Evolutionary conservation across 192 early-diverging fungal genomes (phyloP), one percentile per base, ranked within the genome.

Genomic region (Rhizophagus clarus): DNA sequence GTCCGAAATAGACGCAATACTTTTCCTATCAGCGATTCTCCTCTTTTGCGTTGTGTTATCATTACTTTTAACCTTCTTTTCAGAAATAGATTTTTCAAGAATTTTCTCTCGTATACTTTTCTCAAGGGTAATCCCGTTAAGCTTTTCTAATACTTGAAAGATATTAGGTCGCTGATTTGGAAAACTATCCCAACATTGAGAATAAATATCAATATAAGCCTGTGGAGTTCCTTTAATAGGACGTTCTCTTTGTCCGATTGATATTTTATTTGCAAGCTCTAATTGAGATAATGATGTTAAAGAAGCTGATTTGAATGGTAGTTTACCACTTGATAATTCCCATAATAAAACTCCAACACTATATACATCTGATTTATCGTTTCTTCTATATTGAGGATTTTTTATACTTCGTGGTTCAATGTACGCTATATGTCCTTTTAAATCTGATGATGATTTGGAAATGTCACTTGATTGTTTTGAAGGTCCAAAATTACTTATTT

Each of bases 131-230:
- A 70, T n/a, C 2, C 31, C 28, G 20, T 72, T 26, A 72, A 77
- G 68, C 15, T 24, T 26, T 29, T 70, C 76, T 4, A 72, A 11
- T 77, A 77, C 76, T 22, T 77, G 6, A 34, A 71, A 31, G 70
- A 77, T 68, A 29, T 24, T 77, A 7, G 76, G 76, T n/a, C 76
- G 76, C n/a, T 77, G 71, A 20, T 77, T 47, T 20, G 76, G 76
- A 47, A 71, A 62, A 15, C 34, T 11, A 15, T 77, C 22, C 76
- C 76, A 77, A 64, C 76, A 77, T 68, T 77, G 40, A 28, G 26
- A 24, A 68, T 77, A 77, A 68, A 77, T 34, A 17, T 77, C 66
- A 67, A 67, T 66, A 45, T 71, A 77, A 26, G 76, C 68, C 37
- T 72, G 11, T 17, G 76, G 76, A 22, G 76, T 73, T n/a, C 76